Conservation (phyloP, 345 rosid species). For the Eucalyptus rudis region DNA sequence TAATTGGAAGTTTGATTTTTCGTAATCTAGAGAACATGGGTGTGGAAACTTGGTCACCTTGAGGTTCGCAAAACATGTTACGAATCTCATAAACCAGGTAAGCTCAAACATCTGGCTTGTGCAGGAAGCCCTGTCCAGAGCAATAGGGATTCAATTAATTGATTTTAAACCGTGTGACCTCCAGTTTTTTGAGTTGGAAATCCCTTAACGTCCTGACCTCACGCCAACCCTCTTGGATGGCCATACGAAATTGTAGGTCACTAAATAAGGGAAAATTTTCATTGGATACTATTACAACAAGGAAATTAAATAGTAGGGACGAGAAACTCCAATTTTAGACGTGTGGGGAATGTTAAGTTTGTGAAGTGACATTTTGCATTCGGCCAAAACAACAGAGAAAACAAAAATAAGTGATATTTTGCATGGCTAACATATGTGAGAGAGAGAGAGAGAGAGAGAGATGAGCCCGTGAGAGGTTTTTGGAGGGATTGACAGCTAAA, state of each 20-base stretch:
- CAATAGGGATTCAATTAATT: background rate
- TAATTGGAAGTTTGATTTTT: background rate
- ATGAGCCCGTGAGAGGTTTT: conserved; percentile 2
- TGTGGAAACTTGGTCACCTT: background rate
- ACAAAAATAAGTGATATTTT: background rate
- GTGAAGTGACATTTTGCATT: background rate
- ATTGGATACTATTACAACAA: background rate
- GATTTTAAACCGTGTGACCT: background rate
- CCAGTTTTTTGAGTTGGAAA: background rate
- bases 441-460: background rate
- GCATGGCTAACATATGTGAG: background rate
- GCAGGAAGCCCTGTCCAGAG: background rate
- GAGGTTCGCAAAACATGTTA: background rate
- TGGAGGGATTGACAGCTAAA: conserved; percentile 4
- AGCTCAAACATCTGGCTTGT: background rate
- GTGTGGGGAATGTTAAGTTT: background rate
- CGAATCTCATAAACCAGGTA: background rate
- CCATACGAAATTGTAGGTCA: background rate
- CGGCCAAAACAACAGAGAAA: background rate
- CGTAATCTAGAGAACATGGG: background rate
- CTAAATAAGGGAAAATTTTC: background rate
- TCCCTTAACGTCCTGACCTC: background rate
- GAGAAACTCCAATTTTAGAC: background rate
- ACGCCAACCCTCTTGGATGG: background rate
- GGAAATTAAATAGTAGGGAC: background rate